phyloP scores from a whole-genome alignment of 2,329 filamentous ascomycete species.

The Cadophora luteo-olivacea region DNA sequence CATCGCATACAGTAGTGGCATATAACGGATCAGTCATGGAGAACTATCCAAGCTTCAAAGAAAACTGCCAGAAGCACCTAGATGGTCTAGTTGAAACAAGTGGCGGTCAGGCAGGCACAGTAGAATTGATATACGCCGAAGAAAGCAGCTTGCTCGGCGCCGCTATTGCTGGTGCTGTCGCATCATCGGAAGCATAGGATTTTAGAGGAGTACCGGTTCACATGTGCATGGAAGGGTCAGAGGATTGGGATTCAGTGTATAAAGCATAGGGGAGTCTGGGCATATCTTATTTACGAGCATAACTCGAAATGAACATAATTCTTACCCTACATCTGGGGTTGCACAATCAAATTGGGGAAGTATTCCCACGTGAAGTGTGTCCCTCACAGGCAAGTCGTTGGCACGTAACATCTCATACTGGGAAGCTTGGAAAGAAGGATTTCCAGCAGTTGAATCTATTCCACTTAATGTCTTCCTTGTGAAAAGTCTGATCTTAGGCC shows the following conservation, averaged over 20 bases:
- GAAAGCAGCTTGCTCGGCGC: constrained; percentile 80
- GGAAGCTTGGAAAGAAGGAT: background rate
- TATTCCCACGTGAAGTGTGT: constrained; percentile 10
- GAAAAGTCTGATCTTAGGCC: background rate
- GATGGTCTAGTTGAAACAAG: constrained; percentile 60
- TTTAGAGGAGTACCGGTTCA: background rate
- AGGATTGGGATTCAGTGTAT: constrained; percentile 20
- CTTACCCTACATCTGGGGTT: constrained; percentile 8
- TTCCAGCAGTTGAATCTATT: background rate
- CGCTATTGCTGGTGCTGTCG: constrained; percentile 71
- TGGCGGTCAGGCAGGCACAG: constrained; percentile 49
- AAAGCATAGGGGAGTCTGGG: constrained; percentile 30
- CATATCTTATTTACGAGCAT: constrained; percentile 20
- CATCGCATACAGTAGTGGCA: constrained; percentile 65
- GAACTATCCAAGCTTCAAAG: constrained; percentile 73
- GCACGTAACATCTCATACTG: background rate
- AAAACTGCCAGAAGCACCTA: constrained; percentile 67
- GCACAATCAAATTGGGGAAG: background rate
- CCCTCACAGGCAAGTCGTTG: background rate
- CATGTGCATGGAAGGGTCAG: constrained; percentile 13
- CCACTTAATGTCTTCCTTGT: background rate
- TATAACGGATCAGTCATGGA: constrained; percentile 84
- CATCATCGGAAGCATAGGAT: constrained; percentile 46
- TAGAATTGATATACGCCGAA: constrained; percentile 71
- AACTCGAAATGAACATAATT: constrained; percentile 18